Percentiles rank a stretch among this genome's conserved stretches.
Evolutionary conservation across 495 filamentous ascomycete genomes (phyloP).

Genomic region (Aspergillus leporis): DNA sequence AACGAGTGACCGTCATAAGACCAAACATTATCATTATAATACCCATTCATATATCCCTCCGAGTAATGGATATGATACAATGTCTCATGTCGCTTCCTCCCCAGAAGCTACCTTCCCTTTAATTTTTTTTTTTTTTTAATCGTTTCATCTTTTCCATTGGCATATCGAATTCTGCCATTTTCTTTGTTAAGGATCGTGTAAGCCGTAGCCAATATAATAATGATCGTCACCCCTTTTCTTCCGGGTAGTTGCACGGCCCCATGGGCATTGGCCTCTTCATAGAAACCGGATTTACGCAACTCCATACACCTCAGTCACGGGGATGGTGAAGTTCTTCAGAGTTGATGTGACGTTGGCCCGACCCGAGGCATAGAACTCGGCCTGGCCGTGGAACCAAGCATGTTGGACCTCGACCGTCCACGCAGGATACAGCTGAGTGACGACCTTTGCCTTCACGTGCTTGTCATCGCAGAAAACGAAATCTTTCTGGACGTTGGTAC

Average conservation of each 20-base stretch:
- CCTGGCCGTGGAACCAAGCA: constrained; percentile 27
- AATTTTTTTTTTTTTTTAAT: background rate
- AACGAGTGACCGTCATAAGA: constrained; percentile 8
- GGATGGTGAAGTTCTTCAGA: constrained; percentile 22
- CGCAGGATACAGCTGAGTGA: constrained; percentile 20
- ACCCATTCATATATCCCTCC: background rate
- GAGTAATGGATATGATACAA: background rate
- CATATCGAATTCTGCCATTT: background rate
- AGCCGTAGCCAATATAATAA: background rate
- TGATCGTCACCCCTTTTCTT: background rate
- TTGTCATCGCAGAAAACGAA: constrained; percentile 29
- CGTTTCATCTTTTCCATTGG: background rate
- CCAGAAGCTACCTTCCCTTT: background rate
- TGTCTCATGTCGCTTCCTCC: constrained; percentile 2
- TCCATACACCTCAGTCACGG: constrained; percentile 29
- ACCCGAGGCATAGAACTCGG: constrained; percentile 21
- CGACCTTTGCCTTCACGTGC: constrained; percentile 30
- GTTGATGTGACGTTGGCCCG: constrained; percentile 21
- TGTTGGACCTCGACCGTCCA: constrained; percentile 42
- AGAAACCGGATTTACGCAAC: constrained; percentile 21
- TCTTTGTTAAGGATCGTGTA: background rate
- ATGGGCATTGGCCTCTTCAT: background rate
- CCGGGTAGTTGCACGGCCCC: background rate
- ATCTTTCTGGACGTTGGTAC: constrained; percentile 25
- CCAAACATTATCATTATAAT: constrained; percentile 7